A percentile compares a stretch with the other conserved stretches of the same genome.
Conservation (phyloP, 2,329 filamentous ascomycete species). For the Blumeriella jaapii region DNA sequence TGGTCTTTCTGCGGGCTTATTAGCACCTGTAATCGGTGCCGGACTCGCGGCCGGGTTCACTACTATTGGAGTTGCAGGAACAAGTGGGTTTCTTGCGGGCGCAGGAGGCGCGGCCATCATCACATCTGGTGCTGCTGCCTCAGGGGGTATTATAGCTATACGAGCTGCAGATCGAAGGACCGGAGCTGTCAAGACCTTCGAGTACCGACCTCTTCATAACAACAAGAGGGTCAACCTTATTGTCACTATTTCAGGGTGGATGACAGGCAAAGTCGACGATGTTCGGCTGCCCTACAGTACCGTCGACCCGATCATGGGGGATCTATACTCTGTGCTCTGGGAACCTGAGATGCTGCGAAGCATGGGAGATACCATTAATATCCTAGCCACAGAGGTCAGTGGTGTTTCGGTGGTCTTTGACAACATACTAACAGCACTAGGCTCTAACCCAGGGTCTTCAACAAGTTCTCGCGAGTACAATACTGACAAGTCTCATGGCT, state of each 20-base stretch:
- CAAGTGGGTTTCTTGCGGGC: slow-evolving; percentile 78
- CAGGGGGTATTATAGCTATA: slow-evolving; percentile 76
- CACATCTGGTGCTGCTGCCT: slow-evolving; percentile 76
- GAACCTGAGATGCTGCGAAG: slow-evolving; percentile 96
- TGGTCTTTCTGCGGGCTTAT: slow-evolving; percentile 79
- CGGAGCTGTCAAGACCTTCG: slow-evolving; percentile 88
- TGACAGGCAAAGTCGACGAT: slow-evolving; percentile 96
- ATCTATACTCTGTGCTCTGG: slow-evolving; percentile 94
- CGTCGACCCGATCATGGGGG: slow-evolving; percentile 93
- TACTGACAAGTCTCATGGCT: slow-evolving; percentile 82
- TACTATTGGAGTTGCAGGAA: slow-evolving; percentile 85
- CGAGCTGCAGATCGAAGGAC: slow-evolving; percentile 79
- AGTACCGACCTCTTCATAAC: slow-evolving; percentile 93
- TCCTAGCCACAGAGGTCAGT: slow-evolving; percentile 85
- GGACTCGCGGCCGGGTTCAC: slow-evolving; percentile 91
- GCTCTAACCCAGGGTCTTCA: slow-evolving; percentile 93
- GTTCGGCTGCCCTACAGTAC: slow-evolving; percentile 93
- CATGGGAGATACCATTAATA: slow-evolving; percentile 98
- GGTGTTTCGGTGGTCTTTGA: not conserved
- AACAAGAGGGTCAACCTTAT: slow-evolving; percentile 96
- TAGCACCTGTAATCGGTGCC: slow-evolving; percentile 88
- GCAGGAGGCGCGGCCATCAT: slow-evolving; percentile 90
- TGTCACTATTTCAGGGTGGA: slow-evolving; percentile 92
- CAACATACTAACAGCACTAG: slow-evolving; percentile 34
- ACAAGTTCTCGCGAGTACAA: slow-evolving; percentile 83